Evolutionary conservation across 306 rosid species (phyloP), one percentile per base, ranked within the genome.

Genomic region (Vigna mungo): DNA sequence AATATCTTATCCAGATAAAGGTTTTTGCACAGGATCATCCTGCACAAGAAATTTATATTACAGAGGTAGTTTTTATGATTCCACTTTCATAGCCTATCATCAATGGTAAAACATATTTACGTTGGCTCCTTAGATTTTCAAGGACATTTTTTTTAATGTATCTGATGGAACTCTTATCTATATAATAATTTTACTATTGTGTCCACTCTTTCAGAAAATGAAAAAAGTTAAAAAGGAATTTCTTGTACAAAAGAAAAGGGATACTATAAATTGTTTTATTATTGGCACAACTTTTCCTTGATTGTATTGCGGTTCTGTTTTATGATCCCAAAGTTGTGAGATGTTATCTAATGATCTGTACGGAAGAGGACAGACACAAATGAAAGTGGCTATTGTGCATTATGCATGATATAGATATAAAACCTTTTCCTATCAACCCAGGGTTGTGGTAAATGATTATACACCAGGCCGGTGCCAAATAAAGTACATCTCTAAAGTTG

Each of bases 1-100:
- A 92, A 68, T 94, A 94, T 86, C 85, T 92, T 80, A 78, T 94
- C 83, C 95, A 85, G 85, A 82, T 92, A 73, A 94, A 89, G 87
- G 96, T 85, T 85, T 89, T 86, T 80, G 86, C 97, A 9, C 90
- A 63, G 71, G 95, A 84, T 70, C 84, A 89, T 74, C 93, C 80
- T 82, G 83, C 85, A 54, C 93, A 82, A 78, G 98, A 90, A 88
- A 90, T 94, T 72, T 92, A 86, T 80, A 80, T 94, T 64, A 94
- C 98, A 13, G 88, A 90, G 97, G 98, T 94, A 87, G 83, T 18
- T 71, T 59, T 62, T 20, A 6, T 54, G 64, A 36, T 82, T 71
- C 36, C 80, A 30, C 74, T 83, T 47, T 79, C 48, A 32, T 36
- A 46, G 72, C 74, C 74, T 52, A 36, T 9, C 55, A 62, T 27